Conservation (phyloP, 2,329 filamentous ascomycete genomes). For the Ophiostoma australiae region DNA sequence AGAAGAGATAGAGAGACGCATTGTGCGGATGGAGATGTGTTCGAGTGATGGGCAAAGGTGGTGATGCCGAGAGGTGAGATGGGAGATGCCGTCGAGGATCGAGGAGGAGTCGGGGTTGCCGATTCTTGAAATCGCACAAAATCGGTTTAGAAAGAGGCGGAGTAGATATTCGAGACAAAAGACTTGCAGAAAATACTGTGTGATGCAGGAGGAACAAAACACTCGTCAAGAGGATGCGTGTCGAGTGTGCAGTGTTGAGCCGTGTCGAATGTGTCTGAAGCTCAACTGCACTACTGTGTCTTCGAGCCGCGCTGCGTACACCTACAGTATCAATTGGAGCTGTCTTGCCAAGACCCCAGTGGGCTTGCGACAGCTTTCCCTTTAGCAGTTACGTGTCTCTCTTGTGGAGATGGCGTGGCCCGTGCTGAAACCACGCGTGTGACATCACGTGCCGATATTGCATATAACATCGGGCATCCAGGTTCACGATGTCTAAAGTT, state of each 20-base stretch:
- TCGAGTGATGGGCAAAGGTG: neutral
- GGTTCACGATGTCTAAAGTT: neutral
- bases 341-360: conserved; percentile 15
- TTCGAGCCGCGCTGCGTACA: conserved; percentile 9
- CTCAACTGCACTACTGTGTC: neutral
- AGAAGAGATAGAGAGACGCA: conserved; percentile 43
- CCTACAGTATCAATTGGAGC: neutral
- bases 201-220: neutral
- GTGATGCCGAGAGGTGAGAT: neutral
- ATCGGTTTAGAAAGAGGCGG: too few relatives aligned
- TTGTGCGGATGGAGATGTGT: conserved; percentile 27
- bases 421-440: neutral
- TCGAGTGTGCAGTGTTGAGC: neutral
- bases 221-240: conserved; percentile 5
- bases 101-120: neutral
- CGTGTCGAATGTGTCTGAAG: neutral
- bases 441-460: neutral
- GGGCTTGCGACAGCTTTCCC: conserved; percentile 20
- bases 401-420: conserved; percentile 19
- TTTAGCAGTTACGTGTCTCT: conserved; percentile 28
- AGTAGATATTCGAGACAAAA: neutral
- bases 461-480: neutral
- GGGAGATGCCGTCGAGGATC: neutral
- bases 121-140: too few relatives aligned
- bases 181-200: neutral